Conservation (phyloP, 768 basidiomycete genomes). For the Tylopilus felleus region DNA sequence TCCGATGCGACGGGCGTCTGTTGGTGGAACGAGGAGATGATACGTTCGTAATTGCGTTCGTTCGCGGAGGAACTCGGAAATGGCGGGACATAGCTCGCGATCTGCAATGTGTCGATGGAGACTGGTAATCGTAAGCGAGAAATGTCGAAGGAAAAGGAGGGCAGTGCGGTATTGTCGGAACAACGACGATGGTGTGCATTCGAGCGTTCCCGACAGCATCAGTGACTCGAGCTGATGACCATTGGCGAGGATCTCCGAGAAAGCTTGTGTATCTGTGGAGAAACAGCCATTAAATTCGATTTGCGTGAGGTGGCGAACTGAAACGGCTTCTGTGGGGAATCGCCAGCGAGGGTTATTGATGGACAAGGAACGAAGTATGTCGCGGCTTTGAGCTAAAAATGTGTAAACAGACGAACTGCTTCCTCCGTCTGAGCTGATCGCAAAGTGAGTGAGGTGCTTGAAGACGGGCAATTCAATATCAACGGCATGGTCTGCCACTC, state of each 20-base stretch:
- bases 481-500: conserved; percentile 38
- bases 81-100: conserved; percentile 63
- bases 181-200: conserved; percentile 46
- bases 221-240: conserved; percentile 65
- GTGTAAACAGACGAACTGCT: conserved; percentile 37
- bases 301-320: conserved; percentile 60
- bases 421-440: conserved; percentile 47
- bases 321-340: conserved; percentile 52
- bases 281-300: conserved; percentile 61
- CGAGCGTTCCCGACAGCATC: conserved; percentile 51
- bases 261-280: conserved; percentile 45
- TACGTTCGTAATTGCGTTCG: conserved; percentile 51
- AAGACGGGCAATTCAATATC: conserved; percentile 49
- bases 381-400: conserved; percentile 52
- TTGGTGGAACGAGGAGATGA: conserved; percentile 42
- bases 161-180: conserved; percentile 43
- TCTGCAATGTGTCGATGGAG: conserved; percentile 46
- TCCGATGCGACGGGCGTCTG: conserved; percentile 51
- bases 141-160: conserved; percentile 64
- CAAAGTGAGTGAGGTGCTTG: conserved; percentile 56
- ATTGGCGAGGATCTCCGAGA: conserved; percentile 57
- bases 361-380: conserved; percentile 50
- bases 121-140: conserved; percentile 50
- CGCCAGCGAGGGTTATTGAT: conserved; percentile 55
- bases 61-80: conserved; percentile 63